These are phyloP conservation scores for Trichosporon ovoides DNA, from an alignment of 1,284 basidiomycete genomes.

Conservation along the genomic window DNA sequence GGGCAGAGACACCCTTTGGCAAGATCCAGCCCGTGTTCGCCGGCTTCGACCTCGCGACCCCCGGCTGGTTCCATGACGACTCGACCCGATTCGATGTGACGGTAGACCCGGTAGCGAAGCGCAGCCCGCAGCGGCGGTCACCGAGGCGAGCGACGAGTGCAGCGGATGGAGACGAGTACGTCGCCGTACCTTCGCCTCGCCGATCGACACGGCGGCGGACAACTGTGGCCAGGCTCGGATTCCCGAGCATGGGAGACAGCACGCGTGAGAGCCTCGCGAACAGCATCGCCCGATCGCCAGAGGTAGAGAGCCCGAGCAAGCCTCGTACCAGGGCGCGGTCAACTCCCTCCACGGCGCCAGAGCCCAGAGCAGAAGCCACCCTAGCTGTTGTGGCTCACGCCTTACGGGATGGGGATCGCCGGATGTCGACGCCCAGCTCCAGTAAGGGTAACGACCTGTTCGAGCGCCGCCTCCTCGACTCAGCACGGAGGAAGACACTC, in stretches of 20 bases:
- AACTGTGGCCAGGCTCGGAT: neutral
- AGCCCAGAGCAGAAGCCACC: neutral
- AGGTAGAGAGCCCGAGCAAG: neutral
- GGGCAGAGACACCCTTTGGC: slow-evolving; percentile 17
- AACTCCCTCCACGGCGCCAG: neutral
- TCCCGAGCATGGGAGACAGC: slow-evolving; percentile 1
- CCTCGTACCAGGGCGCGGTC: neutral
- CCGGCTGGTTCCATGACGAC: slow-evolving; percentile 5
- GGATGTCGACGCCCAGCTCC: neutral
- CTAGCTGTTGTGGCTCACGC: neutral
- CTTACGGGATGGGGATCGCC: neutral
- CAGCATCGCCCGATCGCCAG: neutral
- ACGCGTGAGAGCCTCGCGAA: neutral
- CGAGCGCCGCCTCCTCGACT: neutral
- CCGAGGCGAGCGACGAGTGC: too few species aligned
- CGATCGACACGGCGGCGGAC: neutral
- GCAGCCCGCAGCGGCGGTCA: too few species aligned
- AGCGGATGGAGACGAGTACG: too few species aligned
- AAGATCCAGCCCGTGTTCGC: slow-evolving; percentile 15
- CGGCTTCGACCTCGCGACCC: slow-evolving; percentile 14
- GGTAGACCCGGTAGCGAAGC: neutral
- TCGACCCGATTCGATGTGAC: neutral
- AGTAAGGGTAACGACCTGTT: neutral
- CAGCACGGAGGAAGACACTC: neutral
- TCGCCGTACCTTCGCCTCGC: neutral